phyloP scores from a whole-genome alignment of 306 rosid species.

The Vicia sativa region DNA sequence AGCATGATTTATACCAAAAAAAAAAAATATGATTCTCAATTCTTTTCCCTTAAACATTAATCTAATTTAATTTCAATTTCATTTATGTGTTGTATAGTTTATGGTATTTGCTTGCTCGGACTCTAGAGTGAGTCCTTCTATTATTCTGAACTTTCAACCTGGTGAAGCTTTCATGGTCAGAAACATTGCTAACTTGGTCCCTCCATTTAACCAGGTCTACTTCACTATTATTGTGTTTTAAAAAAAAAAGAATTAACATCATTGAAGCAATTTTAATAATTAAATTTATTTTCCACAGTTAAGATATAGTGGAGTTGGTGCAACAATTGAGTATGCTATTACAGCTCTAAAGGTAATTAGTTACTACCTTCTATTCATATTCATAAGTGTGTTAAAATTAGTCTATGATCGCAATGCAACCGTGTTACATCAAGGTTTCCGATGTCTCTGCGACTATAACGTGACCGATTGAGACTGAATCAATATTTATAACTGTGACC shows the following conservation, averaged over 20 bases:
- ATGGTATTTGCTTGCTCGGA: constrained; percentile 77
- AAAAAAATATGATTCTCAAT: neutral
- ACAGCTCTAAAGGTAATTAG: constrained; percentile 40
- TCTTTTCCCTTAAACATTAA: neutral
- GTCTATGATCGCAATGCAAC: neutral
- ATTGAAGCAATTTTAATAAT: constrained; percentile 1
- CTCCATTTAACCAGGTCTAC: constrained; percentile 61
- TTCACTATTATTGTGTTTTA: neutral
- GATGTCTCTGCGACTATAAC: neutral
- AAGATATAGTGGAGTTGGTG: constrained; percentile 63
- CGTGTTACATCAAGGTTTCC: neutral
- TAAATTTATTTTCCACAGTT: constrained; percentile 39
- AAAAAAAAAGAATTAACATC: neutral
- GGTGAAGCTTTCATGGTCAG: constrained; percentile 72
- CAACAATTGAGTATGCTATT: constrained; percentile 65
- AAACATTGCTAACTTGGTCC: constrained; percentile 73
- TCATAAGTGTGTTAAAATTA: neutral
- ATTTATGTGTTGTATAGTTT: constrained; percentile 41
- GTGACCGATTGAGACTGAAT: neutral
- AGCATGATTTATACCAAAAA: neutral
- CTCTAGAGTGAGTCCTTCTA: constrained; percentile 71
- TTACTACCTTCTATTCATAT: neutral
- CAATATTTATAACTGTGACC: neutral
- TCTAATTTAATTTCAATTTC: neutral
- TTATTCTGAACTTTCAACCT: constrained; percentile 57